Base-by-base conservation (phyloP, 148 eudicot species). In the Linanthus parryae region DNA sequence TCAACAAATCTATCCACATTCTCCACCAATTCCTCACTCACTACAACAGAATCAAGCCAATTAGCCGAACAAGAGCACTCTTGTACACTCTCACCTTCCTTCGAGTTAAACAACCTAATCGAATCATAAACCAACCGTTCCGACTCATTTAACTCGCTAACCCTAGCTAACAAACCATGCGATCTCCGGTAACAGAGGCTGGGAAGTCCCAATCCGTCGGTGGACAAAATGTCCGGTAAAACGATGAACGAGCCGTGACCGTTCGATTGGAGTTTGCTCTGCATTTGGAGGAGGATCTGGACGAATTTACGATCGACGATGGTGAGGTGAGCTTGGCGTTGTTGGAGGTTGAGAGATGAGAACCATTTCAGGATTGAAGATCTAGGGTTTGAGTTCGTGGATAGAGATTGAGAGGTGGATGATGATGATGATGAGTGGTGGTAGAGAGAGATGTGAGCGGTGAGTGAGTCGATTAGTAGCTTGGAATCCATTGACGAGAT, bases 361-460 rank as follows among this genome's bases (percentile, higher is more conserved):
- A 87, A 87, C 99, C 96, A 92, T 66, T 72, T 67, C 25, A 87
- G 67, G 23, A 92, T 70, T 15, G 79, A 12, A 14, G 76, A 30
- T 24, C 86, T 70, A 56, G 78, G 65, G 58, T 59, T 73, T 7
- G 75, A 41, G 40, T 52, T 22, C n/a, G 58, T 25, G 8, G 45
- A 39, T 4, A 23, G 54, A 13, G 26, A 37, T 8, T 4, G 17
- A 14, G 68, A 11, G 4, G 65, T 49, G 3, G 64, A 62, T 4
- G 73, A 35, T 82, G 13, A 89, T 64, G 13, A 71, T 26, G 17
- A 90, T 82, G 42, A 89, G 55, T 9, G 14, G 54, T 74, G 38
- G 82, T 84, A 92, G 48, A 92, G 75, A 50, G 96, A 84, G 73
- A 92, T 77, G 79, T 87, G 89, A 6, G 99, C 71, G 30, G 96